Evolutionary conservation across 2,329 filamentous ascomycete species (phyloP), one percentile per base, ranked within the genome.

Genomic region (Niveomyces coronatus): DNA sequence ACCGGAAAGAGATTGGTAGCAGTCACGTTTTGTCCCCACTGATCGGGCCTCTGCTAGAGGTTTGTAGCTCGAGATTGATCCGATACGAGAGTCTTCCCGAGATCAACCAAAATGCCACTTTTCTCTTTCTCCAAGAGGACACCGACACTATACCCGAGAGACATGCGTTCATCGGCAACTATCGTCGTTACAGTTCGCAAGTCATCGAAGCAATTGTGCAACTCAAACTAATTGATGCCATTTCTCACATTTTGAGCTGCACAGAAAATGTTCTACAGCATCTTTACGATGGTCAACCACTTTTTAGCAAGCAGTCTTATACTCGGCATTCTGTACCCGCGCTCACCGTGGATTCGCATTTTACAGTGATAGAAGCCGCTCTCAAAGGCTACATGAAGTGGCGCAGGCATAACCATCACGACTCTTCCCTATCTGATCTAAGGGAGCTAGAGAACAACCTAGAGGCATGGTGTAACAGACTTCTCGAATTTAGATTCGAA

Each of bases 131-230:
- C 2, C 71, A 87, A 51, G 88, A 96, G 53, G 91, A 98, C 54
- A 93, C 94, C 40, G 91, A 98, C 53, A 96, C 89, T 0, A 68
- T 89, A 15, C 91, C 91, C 0, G 91, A 98, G 56, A 76, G 87
- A 17, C 91, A 98, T 60, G 86, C 87, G 1, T 98, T 98, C 56
- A 71, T 96, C 9, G 87, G 89, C 4, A 96, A 98, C 53, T 98
- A 98, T 57, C 74, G 91, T 27, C 76, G 91, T 42, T 96, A 94
- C 53, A 91, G 87, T 56, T 79, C 80, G 3, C 81, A 85, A 43
- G 75, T 95, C 18, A 86, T 98, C 39, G 89, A 96, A 59, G 74
- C 74, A 13, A 85, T 96, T 45, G 86, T 93, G 16, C 74, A 84
- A 47, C 74, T 84, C 48, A 83, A 85, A 49, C 78, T 88, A 3